phyloP scores from a whole-genome alignment of 108 stramenopile genomes.

The Discostella stelligeroides region DNA sequence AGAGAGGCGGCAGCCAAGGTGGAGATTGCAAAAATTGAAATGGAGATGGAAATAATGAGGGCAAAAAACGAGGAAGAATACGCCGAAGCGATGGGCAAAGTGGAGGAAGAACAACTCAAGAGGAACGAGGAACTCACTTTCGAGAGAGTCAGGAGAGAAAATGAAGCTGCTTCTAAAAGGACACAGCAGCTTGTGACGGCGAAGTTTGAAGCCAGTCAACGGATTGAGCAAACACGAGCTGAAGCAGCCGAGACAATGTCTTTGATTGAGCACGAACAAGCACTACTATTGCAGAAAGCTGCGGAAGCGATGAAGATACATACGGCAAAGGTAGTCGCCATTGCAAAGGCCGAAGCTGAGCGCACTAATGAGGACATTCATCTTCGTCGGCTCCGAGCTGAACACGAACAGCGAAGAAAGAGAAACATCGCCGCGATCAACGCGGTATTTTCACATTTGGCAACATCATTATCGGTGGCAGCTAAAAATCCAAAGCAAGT shows the following conservation, averaged over 20 bases:
- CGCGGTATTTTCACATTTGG: slow-evolving; percentile 38
- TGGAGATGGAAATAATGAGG: slow-evolving; percentile 51
- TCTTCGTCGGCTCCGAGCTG: slow-evolving; percentile 58
- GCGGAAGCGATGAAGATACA: slow-evolving; percentile 50
- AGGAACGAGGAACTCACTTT: slow-evolving; percentile 48
- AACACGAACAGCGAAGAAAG: slow-evolving; percentile 66
- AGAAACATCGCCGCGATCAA: slow-evolving; percentile 70
- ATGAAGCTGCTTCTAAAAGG: slow-evolving; percentile 43
- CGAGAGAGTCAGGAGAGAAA: slow-evolving; percentile 51
- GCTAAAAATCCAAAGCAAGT: slow-evolving; percentile 48
- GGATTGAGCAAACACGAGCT: slow-evolving; percentile 35
- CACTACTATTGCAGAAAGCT: slow-evolving; percentile 39
- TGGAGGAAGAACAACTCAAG: slow-evolving; percentile 41
- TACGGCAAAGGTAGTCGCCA: slow-evolving; percentile 59
- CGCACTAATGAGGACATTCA: slow-evolving; percentile 79
- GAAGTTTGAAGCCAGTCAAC: slow-evolving; percentile 57
- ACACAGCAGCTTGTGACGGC: slow-evolving; percentile 43
- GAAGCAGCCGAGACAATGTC: slow-evolving; percentile 45
- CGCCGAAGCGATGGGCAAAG: slow-evolving; percentile 33
- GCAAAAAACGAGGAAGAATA: slow-evolving; percentile 58
- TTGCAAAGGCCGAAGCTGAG: slow-evolving; percentile 69
- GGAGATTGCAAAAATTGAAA: slow-evolving; percentile 37
- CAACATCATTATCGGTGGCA: slow-evolving; percentile 25
- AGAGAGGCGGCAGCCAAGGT: slow-evolving; percentile 52
- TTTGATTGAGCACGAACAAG: slow-evolving; percentile 33